Percentiles rank a stretch among this genome's conserved stretches.
Evolutionary conservation across 2,329 filamentous ascomycete species (phyloP).

Genomic region (Diaporthe sp.): DNA sequence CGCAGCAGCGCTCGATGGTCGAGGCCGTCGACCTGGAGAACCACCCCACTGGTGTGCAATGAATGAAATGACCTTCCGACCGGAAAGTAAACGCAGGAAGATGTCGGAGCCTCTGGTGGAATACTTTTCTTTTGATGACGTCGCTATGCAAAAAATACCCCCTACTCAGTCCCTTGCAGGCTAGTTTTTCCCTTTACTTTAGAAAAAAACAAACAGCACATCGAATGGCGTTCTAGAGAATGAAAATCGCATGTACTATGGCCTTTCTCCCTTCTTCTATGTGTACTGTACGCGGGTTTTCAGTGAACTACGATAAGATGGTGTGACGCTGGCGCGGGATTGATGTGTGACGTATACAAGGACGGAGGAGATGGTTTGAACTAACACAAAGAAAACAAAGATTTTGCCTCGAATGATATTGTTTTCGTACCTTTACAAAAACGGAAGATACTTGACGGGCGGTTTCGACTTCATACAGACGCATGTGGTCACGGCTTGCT

Average conservation of each 20-base stretch:
- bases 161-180: constrained; percentile 40
- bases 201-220: constrained; percentile 25
- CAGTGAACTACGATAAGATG: not conserved
- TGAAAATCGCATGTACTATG: not conserved
- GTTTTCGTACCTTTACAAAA: too few species aligned
- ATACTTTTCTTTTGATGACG: constrained; percentile 20
- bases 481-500: not conserved
- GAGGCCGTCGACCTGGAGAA: constrained; percentile 69
- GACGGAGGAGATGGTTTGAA: not conserved
- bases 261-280: too few species aligned
- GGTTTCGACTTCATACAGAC: too few species aligned
- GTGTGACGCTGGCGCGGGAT: not conserved
- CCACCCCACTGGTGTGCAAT: constrained; percentile 53
- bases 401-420: not conserved
- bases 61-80: not conserved
- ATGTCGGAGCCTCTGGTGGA: constrained; percentile 8
- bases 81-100: not conserved
- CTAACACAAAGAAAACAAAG: not conserved
- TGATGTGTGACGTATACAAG: not conserved
- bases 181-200: constrained; percentile 21
- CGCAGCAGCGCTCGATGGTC: constrained; percentile 64
- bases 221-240: constrained; percentile 26
- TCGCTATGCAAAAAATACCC: constrained; percentile 39
- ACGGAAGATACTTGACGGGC: not conserved
- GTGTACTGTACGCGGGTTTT: not conserved